phyloP scores from a whole-genome alignment of 148 eudicot species.

The Persicaria maculosa region DNA sequence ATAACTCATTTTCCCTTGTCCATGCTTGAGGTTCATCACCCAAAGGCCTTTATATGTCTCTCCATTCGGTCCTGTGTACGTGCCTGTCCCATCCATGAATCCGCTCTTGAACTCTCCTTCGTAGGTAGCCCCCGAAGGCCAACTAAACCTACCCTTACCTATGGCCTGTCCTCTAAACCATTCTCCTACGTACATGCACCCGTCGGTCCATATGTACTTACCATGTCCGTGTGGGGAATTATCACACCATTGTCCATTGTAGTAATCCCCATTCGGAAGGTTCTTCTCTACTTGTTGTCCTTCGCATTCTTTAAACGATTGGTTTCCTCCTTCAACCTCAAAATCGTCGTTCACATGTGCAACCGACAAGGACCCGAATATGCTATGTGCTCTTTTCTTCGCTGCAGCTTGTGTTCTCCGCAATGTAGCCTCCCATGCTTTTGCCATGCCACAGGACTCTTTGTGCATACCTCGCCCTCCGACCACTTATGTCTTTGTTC shows the following conservation, averaged over 20 bases:
- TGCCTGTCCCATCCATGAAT: constrained; percentile 87
- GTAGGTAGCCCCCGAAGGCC: constrained; percentile 87
- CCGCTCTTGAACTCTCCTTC: constrained; percentile 94
- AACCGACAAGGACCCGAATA: constrained; percentile 66
- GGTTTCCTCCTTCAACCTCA: constrained; percentile 15
- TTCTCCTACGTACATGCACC: constrained; percentile 82
- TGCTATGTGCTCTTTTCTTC: constrained; percentile 79
- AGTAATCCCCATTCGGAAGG: constrained; percentile 81
- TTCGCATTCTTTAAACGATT: constrained; percentile 17
- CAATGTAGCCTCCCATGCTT: constrained; percentile 94
- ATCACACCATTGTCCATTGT: constrained; percentile 74
- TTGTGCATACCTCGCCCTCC: constrained; percentile 19
- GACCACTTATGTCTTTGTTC: background rate
- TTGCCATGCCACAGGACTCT: constrained; percentile 40
- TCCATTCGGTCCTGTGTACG: constrained; percentile 44
- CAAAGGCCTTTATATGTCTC: constrained; percentile 63
- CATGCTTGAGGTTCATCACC: constrained; percentile 89
- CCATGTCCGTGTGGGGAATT: constrained; percentile 79
- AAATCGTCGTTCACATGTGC: constrained; percentile 42
- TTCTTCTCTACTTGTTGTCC: constrained; percentile 48
- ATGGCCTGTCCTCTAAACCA: constrained; percentile 81
- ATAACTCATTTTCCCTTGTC: constrained; percentile 50
- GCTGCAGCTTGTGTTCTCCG: constrained; percentile 88
- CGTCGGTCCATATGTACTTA: constrained; percentile 81
- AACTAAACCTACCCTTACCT: constrained; percentile 77